Evolutionary conservation across 805 yeast genomes (phyloP).

Genomic region (Pichia phayaonensis): DNA sequence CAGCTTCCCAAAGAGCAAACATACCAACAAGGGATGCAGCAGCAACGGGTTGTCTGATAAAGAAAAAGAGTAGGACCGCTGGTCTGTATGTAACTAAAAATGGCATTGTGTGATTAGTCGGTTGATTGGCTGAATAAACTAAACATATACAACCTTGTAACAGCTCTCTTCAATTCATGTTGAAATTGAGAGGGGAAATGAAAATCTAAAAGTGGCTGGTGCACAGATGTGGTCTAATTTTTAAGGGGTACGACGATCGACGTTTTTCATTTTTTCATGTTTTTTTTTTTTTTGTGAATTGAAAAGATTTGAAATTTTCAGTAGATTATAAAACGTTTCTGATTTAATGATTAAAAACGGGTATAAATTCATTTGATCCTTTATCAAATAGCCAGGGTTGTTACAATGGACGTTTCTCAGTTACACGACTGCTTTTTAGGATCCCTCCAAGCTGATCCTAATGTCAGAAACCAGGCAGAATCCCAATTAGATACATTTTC

Average conservation of each 20-base stretch:
- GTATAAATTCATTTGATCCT: neutral
- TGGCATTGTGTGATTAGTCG: slow-evolving; percentile 12
- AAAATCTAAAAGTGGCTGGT: neutral
- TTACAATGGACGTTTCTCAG: slow-evolving; percentile 57
- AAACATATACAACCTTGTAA: neutral
- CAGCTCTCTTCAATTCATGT: neutral
- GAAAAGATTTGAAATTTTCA: neutral
- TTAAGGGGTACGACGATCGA: neutral
- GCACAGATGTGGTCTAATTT: neutral
- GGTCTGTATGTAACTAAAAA: slow-evolving; percentile 30
- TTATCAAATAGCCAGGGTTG: neutral
- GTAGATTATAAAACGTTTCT: neutral
- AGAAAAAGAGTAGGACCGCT: slow-evolving; percentile 29
- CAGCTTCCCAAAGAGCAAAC: slow-evolving; percentile 32
- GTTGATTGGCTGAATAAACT: neutral
- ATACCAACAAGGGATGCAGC: slow-evolving; percentile 26
- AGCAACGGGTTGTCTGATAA: slow-evolving; percentile 32
- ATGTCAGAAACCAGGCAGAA: slow-evolving; percentile 64
- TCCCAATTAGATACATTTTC: slow-evolving; percentile 51
- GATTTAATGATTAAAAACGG: neutral
- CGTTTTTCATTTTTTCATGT: no score
- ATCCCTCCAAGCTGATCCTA: slow-evolving; percentile 62
- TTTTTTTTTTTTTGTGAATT: neutral
- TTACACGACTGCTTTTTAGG: slow-evolving; percentile 73
- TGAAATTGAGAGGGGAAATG: neutral